Conservation (phyloP, 495 filamentous ascomycete species). For the Xylaria venustula region DNA sequence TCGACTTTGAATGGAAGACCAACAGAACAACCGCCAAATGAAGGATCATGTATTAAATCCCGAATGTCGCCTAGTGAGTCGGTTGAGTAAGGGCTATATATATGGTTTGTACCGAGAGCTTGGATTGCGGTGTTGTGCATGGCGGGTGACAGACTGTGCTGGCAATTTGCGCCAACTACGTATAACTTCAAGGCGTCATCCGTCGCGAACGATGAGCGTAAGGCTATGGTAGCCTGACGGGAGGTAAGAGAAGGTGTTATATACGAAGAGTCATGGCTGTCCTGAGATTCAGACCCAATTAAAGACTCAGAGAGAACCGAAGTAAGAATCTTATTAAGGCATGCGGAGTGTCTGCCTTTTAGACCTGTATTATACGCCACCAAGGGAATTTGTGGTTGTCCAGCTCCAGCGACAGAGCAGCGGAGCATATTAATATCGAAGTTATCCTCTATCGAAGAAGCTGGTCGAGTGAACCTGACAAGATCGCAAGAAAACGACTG, state of each 20-base stretch:
- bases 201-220: conserved; percentile 52
- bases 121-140: conserved; percentile 74
- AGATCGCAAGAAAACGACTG: conserved; percentile 60
- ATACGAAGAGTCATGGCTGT: conserved; percentile 9
- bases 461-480: conserved; percentile 58
- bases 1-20: conserved; percentile 71
- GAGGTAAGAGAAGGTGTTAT: conserved; percentile 52
- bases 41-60: conserved; percentile 57
- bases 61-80: conserved; percentile 58
- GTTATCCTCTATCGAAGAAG: conserved; percentile 56
- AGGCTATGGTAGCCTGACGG: conserved; percentile 54
- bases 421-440: conserved; percentile 54
- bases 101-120: conserved; percentile 65
- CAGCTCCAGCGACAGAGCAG: conserved; percentile 38
- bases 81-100: conserved; percentile 60
- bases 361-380: conserved; percentile 68
- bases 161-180: conserved; percentile 66
- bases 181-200: conserved; percentile 63
- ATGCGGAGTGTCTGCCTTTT: conserved; percentile 61
- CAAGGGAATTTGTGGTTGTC: conserved; percentile 48
- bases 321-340: conserved; percentile 66
- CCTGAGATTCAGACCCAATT: conserved; percentile 32
- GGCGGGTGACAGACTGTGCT: conserved; percentile 68
- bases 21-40: conserved; percentile 71
- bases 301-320: conserved; percentile 55